Evolutionary conservation across 371 early-diverging fungal genomes (phyloP).

Genomic region (Funneliformis caledonium): DNA sequence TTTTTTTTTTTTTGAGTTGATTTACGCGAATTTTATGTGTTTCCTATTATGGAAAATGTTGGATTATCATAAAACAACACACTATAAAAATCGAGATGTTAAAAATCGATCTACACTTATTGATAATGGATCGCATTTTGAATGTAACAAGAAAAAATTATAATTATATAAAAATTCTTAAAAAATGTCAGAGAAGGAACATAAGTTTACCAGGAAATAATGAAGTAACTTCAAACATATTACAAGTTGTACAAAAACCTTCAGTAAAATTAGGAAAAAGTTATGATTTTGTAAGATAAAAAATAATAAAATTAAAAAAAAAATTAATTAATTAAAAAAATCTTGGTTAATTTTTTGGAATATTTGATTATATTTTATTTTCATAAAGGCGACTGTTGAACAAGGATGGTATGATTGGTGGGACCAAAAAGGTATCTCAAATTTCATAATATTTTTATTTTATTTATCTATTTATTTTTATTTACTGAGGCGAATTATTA

Average conservation of each 20-base stretch:
- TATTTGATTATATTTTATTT: not conserved
- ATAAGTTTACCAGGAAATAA: not conserved
- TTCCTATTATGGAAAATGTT: no score
- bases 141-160: not conserved
- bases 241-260: constrained; percentile 14
- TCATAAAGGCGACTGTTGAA: constrained; percentile 55
- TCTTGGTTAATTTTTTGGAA: not conserved
- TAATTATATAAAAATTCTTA: not conserved
- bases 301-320: not conserved
- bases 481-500: not conserved
- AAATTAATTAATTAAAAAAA: not conserved
- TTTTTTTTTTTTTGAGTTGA: no score
- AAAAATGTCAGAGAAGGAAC: not conserved
- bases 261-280: constrained; percentile 9
- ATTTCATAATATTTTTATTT: not conserved
- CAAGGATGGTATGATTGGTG: constrained; percentile 77
- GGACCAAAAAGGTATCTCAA: constrained; percentile 60
- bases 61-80: no score
- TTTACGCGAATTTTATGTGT: no score
- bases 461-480: not conserved
- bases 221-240: not conserved
- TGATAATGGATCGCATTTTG: not conserved
- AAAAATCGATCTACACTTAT: not conserved
- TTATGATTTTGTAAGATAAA: constrained; percentile 26
- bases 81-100: no score